Base-by-base conservation (phyloP, 768 basidiomycete species). In the Boletus vermiculosoides region DNA sequence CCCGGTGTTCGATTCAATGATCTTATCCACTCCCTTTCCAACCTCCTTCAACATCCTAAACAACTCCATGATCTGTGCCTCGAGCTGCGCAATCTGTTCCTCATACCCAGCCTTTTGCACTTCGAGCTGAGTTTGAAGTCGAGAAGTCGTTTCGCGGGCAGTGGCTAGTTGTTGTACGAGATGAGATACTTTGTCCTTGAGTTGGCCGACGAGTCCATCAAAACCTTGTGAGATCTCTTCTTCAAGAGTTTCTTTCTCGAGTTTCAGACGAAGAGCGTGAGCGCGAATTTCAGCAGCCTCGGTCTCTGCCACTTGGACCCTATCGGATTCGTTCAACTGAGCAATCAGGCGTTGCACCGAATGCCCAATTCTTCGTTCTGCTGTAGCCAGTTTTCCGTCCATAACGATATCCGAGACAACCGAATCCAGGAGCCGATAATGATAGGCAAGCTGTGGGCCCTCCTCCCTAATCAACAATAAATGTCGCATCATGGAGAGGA, bases 401-500 rank as follows among this genome's bases (percentile, higher is more conserved):
- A 96, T 83, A 7, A 98, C 94, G 56, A 98, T 84, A 67, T 94
- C 89, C 45, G 92, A 86, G 45, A 98, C 83, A 45, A 98, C 78
- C 8, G 88, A 86, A 69, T 98, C 93, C 61, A 99, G 80, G 37
- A 99, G 82, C 70, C 92, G 92, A 72, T 90, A 98, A 70, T 95
- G 91, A 61, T 93, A 90, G 42, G 86, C 85, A 73, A 92, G 83
- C 28, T 86, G 79, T 36, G 88, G 87, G 6, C 88, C 92, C 62
- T 98, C 92, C 64, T 92, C 90, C 52, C 89, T 84, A 62, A 98
- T 90, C 62, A 98, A 83, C 20, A 98, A 79, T 55, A 99, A 72
- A 73, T 98, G 94, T 67, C 94, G 93, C 82, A 98, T 83, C 72
- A 94, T 89, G n/a, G 92, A 92, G 41, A 95, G 76, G 70, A 99